Evolutionary conservation across 768 basidiomycete species (phyloP).

Genomic region (Daedaleopsis nitida): DNA sequence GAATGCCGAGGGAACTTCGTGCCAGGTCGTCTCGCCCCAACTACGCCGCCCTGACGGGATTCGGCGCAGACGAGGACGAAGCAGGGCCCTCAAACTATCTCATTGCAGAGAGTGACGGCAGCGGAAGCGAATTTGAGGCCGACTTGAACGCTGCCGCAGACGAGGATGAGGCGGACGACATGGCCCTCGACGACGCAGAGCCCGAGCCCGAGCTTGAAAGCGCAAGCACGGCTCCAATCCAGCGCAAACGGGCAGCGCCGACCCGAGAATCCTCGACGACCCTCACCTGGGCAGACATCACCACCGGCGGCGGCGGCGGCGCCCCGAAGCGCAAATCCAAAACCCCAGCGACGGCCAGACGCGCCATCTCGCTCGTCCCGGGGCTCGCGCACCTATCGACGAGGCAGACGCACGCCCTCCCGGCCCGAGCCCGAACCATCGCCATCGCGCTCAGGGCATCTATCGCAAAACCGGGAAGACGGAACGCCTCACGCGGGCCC

Average conservation of each 20-base stretch:
- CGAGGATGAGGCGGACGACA: slow-evolving; percentile 34
- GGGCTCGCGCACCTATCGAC: slow-evolving; percentile 25
- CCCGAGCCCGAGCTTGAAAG: slow-evolving; percentile 22
- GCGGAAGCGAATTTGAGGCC: slow-evolving; percentile 60
- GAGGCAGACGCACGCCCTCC: slow-evolving; percentile 34
- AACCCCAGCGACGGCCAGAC: slow-evolving; percentile 10
- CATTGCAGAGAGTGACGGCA: slow-evolving; percentile 31
- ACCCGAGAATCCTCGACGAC: slow-evolving; percentile 10
- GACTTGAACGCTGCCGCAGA: slow-evolving; percentile 33
- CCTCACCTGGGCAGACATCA: slow-evolving; percentile 12
- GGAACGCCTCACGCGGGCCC: slow-evolving; percentile 58
- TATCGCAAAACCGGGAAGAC: slow-evolving; percentile 50
- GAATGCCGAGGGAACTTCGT: slow-evolving; percentile 61
- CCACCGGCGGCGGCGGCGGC: neutral
- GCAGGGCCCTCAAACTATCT: slow-evolving; percentile 41
- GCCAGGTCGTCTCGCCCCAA: slow-evolving; percentile 53
- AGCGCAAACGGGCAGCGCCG: slow-evolving; percentile 17
- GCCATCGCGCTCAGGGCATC: slow-evolving; percentile 69
- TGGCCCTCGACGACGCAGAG: slow-evolving; percentile 28
- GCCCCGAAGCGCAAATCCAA: slow-evolving; percentile 18
- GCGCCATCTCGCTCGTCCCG: slow-evolving; percentile 23
- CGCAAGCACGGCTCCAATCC: slow-evolving; percentile 21
- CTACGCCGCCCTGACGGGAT: slow-evolving; percentile 45
- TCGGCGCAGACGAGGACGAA: slow-evolving; percentile 33
- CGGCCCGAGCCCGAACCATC: slow-evolving; percentile 60